Evolutionary conservation across 768 basidiomycete species (phyloP).

Genomic region (Xerocomellus intermedius): DNA sequence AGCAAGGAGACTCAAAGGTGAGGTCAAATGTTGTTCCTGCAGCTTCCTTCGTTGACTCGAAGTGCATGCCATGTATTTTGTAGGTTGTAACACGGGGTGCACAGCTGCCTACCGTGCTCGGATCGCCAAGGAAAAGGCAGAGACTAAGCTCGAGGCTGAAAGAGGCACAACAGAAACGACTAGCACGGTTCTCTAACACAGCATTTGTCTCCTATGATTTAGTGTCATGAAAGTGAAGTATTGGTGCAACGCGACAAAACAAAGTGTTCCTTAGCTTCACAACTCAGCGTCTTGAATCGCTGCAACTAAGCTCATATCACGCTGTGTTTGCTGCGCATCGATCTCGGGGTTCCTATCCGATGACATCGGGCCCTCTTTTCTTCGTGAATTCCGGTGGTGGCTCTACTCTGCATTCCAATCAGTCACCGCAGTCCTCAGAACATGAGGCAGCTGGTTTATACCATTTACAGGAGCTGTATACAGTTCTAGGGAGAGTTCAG

Average conservation of each 20-base stretch:
- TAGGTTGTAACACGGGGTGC: conserved; percentile 9
- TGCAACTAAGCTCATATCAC: not conserved
- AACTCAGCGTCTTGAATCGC: not conserved
- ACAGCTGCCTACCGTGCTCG: conserved; percentile 14
- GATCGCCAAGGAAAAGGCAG: conserved; percentile 9
- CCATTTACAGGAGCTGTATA: not conserved
- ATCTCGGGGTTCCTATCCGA: not conserved
- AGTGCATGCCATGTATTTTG: not conserved
- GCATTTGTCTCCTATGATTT: not conserved
- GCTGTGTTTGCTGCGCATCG: no score
- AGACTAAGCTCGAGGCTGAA: not conserved
- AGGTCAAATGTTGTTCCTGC: not conserved
- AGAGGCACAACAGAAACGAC: not conserved
- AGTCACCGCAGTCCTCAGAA: not conserved
- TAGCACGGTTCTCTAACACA: not conserved
- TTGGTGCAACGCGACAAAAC: not conserved
- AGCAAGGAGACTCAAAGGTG: not conserved
- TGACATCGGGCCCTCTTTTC: not conserved
- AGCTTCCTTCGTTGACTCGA: not conserved
- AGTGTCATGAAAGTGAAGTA: not conserved
- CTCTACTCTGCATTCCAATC: not conserved
- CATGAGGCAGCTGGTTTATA: not conserved
- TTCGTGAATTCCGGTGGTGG: not conserved
- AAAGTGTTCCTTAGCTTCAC: not conserved
- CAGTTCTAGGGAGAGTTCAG: not conserved